These are phyloP conservation scores for Borovskyia barvae DNA, from an alignment of 208 protist species.

Conservation along the genomic window DNA sequence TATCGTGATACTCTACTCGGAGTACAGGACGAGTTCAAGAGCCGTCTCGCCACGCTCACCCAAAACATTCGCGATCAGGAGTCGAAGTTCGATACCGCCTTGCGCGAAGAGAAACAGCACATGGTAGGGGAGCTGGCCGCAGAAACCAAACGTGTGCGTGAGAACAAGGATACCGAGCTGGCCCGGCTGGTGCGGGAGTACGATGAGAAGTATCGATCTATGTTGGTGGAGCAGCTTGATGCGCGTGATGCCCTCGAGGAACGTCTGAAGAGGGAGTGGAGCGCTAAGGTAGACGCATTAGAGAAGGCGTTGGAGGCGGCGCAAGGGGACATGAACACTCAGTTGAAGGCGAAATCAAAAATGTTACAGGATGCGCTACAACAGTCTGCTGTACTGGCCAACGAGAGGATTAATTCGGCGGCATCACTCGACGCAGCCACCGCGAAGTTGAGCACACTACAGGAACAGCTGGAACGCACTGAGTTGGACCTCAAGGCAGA, in stretches of 20 bases:
- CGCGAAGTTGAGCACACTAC: conserved; percentile 9
- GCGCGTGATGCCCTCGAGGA: conserved; percentile 70
- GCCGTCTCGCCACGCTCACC: conserved; percentile 27
- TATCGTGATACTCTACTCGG: conserved; percentile 33
- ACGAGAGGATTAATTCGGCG: conserved; percentile 20
- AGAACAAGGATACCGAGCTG: conserved; percentile 68
- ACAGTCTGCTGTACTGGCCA: conserved; percentile 28
- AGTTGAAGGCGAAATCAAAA: conserved; percentile 24
- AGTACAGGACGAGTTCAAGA: conserved; percentile 38
- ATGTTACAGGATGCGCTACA: conserved; percentile 28
- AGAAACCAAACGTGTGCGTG: conserved; percentile 34
- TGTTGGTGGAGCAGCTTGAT: conserved; percentile 90
- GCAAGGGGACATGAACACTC: conserved; percentile 13
- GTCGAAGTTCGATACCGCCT: conserved; percentile 33
- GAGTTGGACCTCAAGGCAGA: conserved; percentile 13
- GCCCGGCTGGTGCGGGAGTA: conserved; percentile 84
- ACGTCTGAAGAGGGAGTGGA: conserved; percentile 45
- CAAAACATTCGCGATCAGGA: conserved; percentile 38
- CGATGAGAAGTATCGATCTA: conserved; percentile 92
- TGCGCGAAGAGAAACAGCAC: conserved; percentile 24
- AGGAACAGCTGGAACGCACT: conserved; percentile 8
- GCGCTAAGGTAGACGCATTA: conserved; percentile 27
- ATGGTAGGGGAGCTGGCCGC: conserved; percentile 26
- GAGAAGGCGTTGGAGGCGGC: conserved; percentile 26
- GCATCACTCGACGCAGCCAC: conserved; percentile 3